A percentile compares a stretch with the other conserved stretches of the same genome.
phyloP scores from a whole-genome alignment of 345 rosid genomes.

The Eucalyptus curtisii region DNA sequence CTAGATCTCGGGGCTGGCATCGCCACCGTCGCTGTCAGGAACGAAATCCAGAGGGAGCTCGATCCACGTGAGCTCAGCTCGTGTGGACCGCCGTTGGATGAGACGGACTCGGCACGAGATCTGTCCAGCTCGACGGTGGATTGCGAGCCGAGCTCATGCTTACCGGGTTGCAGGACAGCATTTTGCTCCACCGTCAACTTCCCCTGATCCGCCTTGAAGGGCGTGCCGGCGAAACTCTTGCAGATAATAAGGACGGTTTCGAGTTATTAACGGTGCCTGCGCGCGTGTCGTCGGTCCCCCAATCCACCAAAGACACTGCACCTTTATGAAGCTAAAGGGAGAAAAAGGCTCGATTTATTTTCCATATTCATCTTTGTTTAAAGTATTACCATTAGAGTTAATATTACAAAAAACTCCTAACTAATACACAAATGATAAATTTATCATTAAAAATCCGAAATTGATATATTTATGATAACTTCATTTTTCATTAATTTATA shows the following conservation, averaged over 20 bases:
- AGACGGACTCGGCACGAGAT: not conserved
- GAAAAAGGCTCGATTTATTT: not conserved
- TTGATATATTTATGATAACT: too few species aligned
- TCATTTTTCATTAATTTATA: accelerated
- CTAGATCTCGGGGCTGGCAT: not conserved
- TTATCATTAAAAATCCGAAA: accelerated
- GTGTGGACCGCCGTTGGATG: not conserved
- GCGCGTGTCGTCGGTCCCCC: not conserved
- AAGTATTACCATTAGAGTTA: not conserved
- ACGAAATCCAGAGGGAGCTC: not conserved
- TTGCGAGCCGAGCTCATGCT: not conserved
- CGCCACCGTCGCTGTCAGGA: not conserved
- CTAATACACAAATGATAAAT: too few species aligned
- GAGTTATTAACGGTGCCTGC: not conserved
- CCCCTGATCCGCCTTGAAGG: not conserved
- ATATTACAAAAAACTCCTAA: too few species aligned
- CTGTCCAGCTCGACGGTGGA: not conserved
- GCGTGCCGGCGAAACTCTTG: not conserved
- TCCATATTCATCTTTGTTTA: not conserved
- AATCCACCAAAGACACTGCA: not conserved
- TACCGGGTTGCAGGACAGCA: not conserved
- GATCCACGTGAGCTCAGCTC: not conserved
- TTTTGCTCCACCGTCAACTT: not conserved
- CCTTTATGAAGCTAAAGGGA: not conserved
- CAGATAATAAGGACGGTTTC: not conserved